Evolutionary conservation across 805 yeast genomes (phyloP).

Genomic region (Wickerhamiella occidentalis): DNA sequence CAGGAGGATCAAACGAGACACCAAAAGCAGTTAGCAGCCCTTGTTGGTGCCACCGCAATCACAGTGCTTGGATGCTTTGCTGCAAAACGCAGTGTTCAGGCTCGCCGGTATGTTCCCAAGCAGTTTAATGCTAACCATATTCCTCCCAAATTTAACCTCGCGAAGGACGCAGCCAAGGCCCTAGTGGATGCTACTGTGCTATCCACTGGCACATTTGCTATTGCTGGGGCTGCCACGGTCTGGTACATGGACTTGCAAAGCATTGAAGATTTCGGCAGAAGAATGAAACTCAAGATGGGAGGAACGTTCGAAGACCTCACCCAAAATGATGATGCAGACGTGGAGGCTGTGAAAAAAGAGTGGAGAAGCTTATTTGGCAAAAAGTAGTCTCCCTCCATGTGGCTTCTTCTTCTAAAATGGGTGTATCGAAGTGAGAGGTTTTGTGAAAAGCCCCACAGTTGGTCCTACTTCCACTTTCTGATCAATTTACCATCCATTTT

Average conservation of each 20-base stretch:
- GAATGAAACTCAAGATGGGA: conserved; percentile 52
- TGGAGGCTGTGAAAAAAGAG: conserved; percentile 4
- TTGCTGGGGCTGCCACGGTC: conserved; percentile 60
- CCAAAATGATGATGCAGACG: conserved; percentile 14
- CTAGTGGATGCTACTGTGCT: conserved; percentile 69
- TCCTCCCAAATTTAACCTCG: conserved; percentile 72
- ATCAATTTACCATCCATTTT: background rate
- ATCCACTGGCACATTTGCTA: conserved; percentile 58
- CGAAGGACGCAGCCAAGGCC: conserved; percentile 75
- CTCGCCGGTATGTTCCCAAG: conserved; percentile 62
- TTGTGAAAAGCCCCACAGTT: too few relatives aligned
- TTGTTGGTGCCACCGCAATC: conserved; percentile 58
- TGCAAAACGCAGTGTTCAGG: conserved; percentile 61
- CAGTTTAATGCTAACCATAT: conserved; percentile 74
- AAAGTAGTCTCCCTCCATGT: background rate
- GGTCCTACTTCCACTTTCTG: background rate
- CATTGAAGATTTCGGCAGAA: conserved; percentile 57
- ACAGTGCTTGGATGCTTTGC: conserved; percentile 61
- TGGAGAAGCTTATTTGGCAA: conserved; percentile 1
- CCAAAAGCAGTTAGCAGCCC: conserved; percentile 59
- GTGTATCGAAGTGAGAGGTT: too few relatives aligned
- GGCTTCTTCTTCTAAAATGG: too few relatives aligned
- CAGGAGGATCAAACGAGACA: conserved; percentile 19
- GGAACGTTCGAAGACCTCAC: conserved; percentile 35
- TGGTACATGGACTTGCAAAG: conserved; percentile 69